A percentile compares a stretch with the other conserved stretches of the same genome.
phyloP scores from a whole-genome alignment of 2,329 filamentous ascomycete species.

The Xylaria multiplex region DNA sequence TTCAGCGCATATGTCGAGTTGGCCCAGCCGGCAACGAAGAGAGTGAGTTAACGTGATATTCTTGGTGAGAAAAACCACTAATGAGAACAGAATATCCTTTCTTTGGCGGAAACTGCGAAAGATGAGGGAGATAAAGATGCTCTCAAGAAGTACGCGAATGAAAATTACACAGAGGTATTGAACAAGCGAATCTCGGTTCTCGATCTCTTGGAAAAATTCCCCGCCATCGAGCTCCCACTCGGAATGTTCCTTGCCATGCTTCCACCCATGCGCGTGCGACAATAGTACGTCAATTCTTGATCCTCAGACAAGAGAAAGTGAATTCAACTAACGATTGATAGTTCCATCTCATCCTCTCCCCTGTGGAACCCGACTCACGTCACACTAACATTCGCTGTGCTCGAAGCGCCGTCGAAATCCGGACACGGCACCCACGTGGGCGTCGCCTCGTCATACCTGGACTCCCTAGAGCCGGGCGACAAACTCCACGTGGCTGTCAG shows the following conservation, averaged over 20 bases:
- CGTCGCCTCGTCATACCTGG: constrained; percentile 70
- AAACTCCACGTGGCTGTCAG: constrained; percentile 55
- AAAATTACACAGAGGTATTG: constrained; percentile 58
- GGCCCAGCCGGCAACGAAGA: constrained; percentile 75
- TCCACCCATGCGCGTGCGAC: constrained; percentile 79
- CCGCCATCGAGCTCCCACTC: constrained; percentile 69
- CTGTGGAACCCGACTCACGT: constrained; percentile 65
- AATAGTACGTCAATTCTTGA: constrained; percentile 70
- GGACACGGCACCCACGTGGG: constrained; percentile 64
- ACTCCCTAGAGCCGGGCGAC: constrained; percentile 57
- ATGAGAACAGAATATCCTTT: constrained; percentile 52
- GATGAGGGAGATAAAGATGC: constrained; percentile 47
- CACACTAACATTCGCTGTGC: constrained; percentile 75
- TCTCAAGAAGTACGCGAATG: constrained; percentile 59
- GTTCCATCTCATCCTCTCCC: constrained; percentile 79
- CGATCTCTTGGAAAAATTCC: constrained; percentile 74
- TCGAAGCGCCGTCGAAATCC: constrained; percentile 65
- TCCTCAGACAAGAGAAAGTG: constrained; percentile 35
- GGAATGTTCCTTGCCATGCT: constrained; percentile 75
- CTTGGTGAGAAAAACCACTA: constrained; percentile 18
- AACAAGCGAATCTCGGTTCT: constrained; percentile 71
- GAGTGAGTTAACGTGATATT: constrained; percentile 52
- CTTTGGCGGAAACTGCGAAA: constrained; percentile 46
- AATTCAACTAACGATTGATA: constrained; percentile 41
- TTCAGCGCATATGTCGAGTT: constrained; percentile 79